Evolutionary conservation across 805 yeast species (phyloP), one percentile per base, ranked within the genome.

Genomic region (Saturnispora serradocipensis): DNA sequence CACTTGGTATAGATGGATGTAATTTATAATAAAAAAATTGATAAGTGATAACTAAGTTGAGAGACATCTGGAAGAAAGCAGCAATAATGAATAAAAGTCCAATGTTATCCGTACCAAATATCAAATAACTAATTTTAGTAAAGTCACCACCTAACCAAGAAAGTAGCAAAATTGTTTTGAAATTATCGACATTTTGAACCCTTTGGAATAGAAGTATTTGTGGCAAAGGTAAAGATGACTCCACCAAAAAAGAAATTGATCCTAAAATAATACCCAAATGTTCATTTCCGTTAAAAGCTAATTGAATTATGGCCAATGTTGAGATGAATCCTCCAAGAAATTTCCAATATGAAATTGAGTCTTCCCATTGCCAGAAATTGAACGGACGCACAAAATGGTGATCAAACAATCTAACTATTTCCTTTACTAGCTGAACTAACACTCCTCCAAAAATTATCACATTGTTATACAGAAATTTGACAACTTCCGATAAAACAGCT

Each of bases 81-180:
- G 88, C 88, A 46, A 78, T 61, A 8, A 85, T 73, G 63, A 86
- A 86, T 6, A 86, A 71, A 6, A 69, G 58, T 2, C 89, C 82
- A 28, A 86, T 77, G 57, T 86, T 76, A 50, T 76, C 76, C 1
- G 93, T 85, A 15, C 95, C 95, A 65, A 75, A 86, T n/a, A 86
- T 59, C 49, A 87, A 70, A 61, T 86, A 87, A 49, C 82, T 72
- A 24, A 88, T 77, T 64, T 90, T 90, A 38, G 88, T 76, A 40
- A 84, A 71, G 67, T 89, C 97, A 52, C 97, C 97, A 54, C 91
- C 83, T 4, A 89, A 71, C 97, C 97, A 89, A 60, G 90, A 83
- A 18, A 88, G 67, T 36, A 89, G 64, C 34, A 89, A 69, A 27
- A 91, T 78, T 48, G 82, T 72, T 60, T 88, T 84, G 69, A 89